phyloP scores from a whole-genome alignment of 306 rosid species.

The Phaseolus lunatus region DNA sequence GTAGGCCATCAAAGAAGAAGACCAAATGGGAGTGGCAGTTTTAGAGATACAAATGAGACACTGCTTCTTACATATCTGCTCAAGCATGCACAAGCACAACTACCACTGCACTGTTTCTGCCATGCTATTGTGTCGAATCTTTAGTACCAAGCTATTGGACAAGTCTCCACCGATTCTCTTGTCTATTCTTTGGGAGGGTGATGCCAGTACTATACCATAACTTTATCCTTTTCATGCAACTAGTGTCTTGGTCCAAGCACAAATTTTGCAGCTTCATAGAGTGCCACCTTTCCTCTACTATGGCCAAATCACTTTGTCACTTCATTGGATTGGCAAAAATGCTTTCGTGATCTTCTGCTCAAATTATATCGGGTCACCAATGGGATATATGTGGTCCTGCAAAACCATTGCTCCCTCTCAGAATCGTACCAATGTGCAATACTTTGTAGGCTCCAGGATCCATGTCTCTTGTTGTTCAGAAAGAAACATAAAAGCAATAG shows the following conservation, averaged over 20 bases:
- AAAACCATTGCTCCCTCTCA: slow-evolving; percentile 42
- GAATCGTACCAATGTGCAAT: slow-evolving; percentile 38
- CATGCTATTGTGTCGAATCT: slow-evolving; percentile 46
- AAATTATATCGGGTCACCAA: slow-evolving; percentile 34
- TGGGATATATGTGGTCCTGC: slow-evolving; percentile 50
- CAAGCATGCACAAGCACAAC: slow-evolving; percentile 14
- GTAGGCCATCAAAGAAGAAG: slow-evolving; percentile 46
- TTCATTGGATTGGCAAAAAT: slow-evolving; percentile 41
- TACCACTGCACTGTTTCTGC: slow-evolving; percentile 44
- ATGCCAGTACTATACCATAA: slow-evolving; percentile 27
- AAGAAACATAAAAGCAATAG: slow-evolving; percentile 42
- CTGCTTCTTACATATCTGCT: slow-evolving; percentile 43
- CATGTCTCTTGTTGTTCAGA: slow-evolving; percentile 34
- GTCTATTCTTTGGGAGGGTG: slow-evolving; percentile 39
- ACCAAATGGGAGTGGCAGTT: slow-evolving; percentile 43
- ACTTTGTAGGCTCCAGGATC: slow-evolving; percentile 40
- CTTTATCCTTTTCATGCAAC: slow-evolving; percentile 43
- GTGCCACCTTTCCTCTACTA: slow-evolving; percentile 46
- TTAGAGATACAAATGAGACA: slow-evolving; percentile 51
- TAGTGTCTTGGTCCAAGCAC: slow-evolving; percentile 44
- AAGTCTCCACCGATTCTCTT: slow-evolving; percentile 59
- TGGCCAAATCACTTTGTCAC: slow-evolving; percentile 41
- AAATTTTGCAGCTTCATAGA: slow-evolving; percentile 46
- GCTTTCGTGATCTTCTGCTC: slow-evolving; percentile 34
- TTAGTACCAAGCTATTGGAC: slow-evolving; percentile 60